These are phyloP conservation scores for Epicoccum nigrum DNA, from an alignment of 2,329 filamentous ascomycete genomes.

Conservation along the genomic window DNA sequence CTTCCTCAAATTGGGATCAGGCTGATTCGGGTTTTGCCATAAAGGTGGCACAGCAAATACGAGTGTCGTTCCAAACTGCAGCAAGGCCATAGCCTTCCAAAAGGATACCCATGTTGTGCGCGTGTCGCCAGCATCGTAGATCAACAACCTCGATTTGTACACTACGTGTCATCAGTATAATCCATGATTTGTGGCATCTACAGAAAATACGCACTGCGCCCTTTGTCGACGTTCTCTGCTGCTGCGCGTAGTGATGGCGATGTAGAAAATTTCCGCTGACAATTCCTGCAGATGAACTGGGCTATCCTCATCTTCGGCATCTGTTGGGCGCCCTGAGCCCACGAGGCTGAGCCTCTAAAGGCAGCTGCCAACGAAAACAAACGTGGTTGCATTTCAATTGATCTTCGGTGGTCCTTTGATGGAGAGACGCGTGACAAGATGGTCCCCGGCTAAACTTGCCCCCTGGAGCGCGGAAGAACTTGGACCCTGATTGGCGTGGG, in stretches of 20 bases:
- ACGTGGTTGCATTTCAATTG: conserved; percentile 36
- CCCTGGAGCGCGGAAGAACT: not conserved
- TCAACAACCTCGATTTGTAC: conserved; percentile 38
- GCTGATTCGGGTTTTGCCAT: conserved; percentile 44
- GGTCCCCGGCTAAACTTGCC: conserved; percentile 31
- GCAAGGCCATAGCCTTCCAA: conserved; percentile 45
- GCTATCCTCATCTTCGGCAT: conserved; percentile 11
- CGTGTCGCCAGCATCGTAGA: conserved; percentile 47
- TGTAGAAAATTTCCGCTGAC: conserved; percentile 41
- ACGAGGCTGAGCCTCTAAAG: conserved; percentile 24
- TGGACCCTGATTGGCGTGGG: conserved; percentile 8
- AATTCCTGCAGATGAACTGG: conserved; percentile 34
- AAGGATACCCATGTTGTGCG: conserved; percentile 45
- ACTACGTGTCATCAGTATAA: conserved; percentile 9
- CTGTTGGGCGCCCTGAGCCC: conserved; percentile 4
- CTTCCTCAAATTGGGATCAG: conserved; percentile 35
- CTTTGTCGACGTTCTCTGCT: conserved; percentile 28
- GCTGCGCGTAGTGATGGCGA: conserved; percentile 30
- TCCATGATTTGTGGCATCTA: not conserved
- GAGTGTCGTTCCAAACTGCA: conserved; percentile 42
- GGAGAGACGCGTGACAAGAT: conserved; percentile 17
- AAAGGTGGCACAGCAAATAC: conserved; percentile 42
- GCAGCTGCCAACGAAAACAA: conserved; percentile 28
- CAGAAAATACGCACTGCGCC: conserved; percentile 25
- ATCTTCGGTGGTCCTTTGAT: conserved; percentile 1